These are phyloP conservation scores for Aspergillus ostianus DNA, from an alignment of 495 filamentous ascomycete genomes.

Conservation along the genomic window DNA sequence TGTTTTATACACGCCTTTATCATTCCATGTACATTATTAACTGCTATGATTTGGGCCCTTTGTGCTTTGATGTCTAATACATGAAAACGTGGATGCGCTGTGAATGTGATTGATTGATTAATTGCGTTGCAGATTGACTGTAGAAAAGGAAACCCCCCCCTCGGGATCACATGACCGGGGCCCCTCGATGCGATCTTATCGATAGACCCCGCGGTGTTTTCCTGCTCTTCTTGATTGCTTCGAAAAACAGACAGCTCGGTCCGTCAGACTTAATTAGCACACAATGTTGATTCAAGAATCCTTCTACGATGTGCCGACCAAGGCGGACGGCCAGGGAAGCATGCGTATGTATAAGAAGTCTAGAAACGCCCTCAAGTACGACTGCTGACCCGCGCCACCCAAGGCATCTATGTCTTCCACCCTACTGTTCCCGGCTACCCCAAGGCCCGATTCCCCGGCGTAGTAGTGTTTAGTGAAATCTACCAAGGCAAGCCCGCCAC, in stretches of 20 bases:
- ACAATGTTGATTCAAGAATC: constrained; percentile 69
- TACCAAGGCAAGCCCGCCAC: constrained; percentile 70
- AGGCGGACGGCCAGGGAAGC: constrained; percentile 55
- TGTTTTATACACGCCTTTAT: neutral
- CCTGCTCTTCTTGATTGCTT: neutral
- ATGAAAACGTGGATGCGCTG: neutral
- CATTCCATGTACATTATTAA: constrained; percentile 22
- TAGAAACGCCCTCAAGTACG: neutral
- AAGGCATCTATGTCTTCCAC: constrained; percentile 88
- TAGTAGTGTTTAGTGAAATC: constrained; percentile 91
- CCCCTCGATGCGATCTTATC: constrained; percentile 12
- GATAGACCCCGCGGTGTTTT: neutral
- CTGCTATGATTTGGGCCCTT: constrained; percentile 3
- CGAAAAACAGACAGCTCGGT: neutral
- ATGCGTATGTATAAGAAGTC: constrained; percentile 56
- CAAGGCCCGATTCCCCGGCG: constrained; percentile 84
- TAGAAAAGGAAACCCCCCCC: neutral
- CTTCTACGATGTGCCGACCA: constrained; percentile 64
- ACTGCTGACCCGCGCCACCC: neutral
- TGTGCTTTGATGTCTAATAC: constrained; percentile 4
- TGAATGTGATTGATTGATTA: too few relatives aligned
- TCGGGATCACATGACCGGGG: constrained; percentile 11
- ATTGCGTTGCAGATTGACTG: neutral
- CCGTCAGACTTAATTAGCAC: constrained; percentile 3
- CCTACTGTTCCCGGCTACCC: constrained; percentile 82